Evolutionary conservation across 108 stramenopile genomes (phyloP), one percentile per base, ranked within the genome.

Genomic region (Skeletonema tropicum): DNA sequence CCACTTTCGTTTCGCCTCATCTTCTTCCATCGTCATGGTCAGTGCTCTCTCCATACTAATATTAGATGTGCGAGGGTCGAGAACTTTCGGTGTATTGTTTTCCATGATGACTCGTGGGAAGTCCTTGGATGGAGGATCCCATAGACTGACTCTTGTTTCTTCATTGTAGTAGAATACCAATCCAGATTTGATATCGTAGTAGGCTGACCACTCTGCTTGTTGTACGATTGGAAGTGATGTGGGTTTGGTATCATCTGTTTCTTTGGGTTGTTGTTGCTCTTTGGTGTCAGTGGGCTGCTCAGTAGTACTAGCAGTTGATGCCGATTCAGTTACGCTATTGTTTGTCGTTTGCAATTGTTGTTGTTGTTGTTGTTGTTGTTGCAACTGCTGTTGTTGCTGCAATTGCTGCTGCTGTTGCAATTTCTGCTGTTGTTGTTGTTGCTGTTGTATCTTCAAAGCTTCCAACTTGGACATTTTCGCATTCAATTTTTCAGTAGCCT

Each of bases 111-210:
- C 58, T 5, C 61, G 13, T n/a, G 74, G 61, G 41, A 77, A 77
- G 15, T 70, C 70, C 10, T 29, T 31, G 0, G 30, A 35, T 3
- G 82, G 82, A 14, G 76, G 71, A 78, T 83, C 76, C 82, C 82
- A 83, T 31, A 71, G 39, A 15, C 64, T 73, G 31, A 68, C 71
- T 23, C 17, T 30, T n/a, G 73, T 70, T 21, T 17, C 15, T 17
- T 66, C 73, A 46, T 83, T 66, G 57, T 67, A 74, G 25, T 83
- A 83, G 45, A 67, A 83, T 7, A 78, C 72, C 7, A 73, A 32
- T 31, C 72, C 82, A 6, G 77, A 71, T 60, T 60, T 70, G 0
- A 69, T 61, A 31, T 70, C 77, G 3, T 71, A 61, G 58, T 77
- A 77, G 0, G 77, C 77, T 9, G 77, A 49, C 77, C 77, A 77